Percentiles rank a stretch among this genome's conserved stretches.
phyloP scores from a whole-genome alignment of 768 basidiomycete genomes.

The Leccinum disarticulatum region DNA sequence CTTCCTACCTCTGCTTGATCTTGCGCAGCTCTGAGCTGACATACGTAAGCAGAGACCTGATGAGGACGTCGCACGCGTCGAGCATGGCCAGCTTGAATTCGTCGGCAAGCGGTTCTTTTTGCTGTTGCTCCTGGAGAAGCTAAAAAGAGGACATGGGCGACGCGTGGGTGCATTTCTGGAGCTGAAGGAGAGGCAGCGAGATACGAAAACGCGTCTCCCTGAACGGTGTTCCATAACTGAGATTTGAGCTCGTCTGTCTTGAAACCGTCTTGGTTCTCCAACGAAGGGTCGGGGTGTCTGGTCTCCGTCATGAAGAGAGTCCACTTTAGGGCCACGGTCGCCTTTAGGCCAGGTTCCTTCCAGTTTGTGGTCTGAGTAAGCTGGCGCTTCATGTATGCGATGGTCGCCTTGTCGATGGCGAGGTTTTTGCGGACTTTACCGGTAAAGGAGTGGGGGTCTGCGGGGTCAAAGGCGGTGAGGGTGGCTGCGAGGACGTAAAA shows the following conservation, averaged over 20 bases:
- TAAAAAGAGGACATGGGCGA: slow-evolving; percentile 39
- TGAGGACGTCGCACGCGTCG: slow-evolving; percentile 64
- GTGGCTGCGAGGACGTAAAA: slow-evolving; percentile 67
- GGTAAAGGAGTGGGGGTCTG: slow-evolving; percentile 49
- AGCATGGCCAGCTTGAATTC: slow-evolving; percentile 56
- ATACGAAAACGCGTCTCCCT: slow-evolving; percentile 78
- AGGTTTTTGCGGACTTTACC: slow-evolving; percentile 49
- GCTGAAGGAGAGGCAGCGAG: slow-evolving; percentile 54
- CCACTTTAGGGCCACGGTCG: no score
- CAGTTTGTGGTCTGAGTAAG: slow-evolving; percentile 48
- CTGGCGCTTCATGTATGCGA: slow-evolving; percentile 60
- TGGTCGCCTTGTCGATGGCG: slow-evolving; percentile 44
- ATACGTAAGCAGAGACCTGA: slow-evolving; percentile 70
- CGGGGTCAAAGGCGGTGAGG: slow-evolving; percentile 65
- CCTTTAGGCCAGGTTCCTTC: slow-evolving; percentile 43
- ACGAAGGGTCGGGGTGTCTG: slow-evolving; percentile 59
- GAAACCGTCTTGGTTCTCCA: slow-evolving; percentile 66
- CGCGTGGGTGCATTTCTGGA: slow-evolving; percentile 41
- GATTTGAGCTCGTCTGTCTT: slow-evolving; percentile 78
- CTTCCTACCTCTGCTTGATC: no score
- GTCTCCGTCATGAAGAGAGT: slow-evolving; percentile 72
- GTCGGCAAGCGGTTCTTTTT: slow-evolving; percentile 40
- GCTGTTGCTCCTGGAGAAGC: slow-evolving; percentile 36
- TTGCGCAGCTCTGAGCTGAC: slow-evolving; percentile 77
- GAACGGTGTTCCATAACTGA: slow-evolving; percentile 80